A percentile compares a stretch with the other conserved stretches of the same genome.
Evolutionary conservation across 306 rosid species (phyloP).

Genomic region (Trichosanthes truncata): DNA sequence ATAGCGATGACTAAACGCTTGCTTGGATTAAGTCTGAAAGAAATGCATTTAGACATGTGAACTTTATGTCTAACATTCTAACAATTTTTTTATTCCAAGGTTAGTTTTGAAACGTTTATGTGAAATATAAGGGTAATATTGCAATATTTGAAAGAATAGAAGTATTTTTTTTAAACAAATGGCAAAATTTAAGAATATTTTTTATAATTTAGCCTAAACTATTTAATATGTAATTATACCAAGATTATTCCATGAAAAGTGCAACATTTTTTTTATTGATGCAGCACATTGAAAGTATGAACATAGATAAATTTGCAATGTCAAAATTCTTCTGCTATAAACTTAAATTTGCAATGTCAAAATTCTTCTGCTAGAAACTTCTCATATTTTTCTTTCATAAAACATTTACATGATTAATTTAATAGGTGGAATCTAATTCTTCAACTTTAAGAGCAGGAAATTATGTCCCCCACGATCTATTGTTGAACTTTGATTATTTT

Average conservation of each 20-base stretch:
- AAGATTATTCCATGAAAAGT: too few relatives aligned
- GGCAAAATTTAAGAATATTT: too few relatives aligned
- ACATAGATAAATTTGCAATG: not conserved
- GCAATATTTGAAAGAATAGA: too few relatives aligned
- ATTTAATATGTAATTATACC: not conserved
- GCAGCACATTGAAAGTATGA: not conserved
- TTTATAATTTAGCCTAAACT: not conserved
- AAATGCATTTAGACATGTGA: too few relatives aligned
- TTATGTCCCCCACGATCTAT: not conserved
- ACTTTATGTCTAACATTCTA: too few relatives aligned
- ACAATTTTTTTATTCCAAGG: too few relatives aligned
- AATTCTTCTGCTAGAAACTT: not conserved
- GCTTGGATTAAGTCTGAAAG: too few relatives aligned
- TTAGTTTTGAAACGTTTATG: too few relatives aligned
- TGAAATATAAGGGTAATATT: too few relatives aligned
- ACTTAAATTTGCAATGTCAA: too few relatives aligned
- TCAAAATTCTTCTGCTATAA: not conserved
- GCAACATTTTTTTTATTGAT: not conserved
- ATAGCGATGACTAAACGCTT: too few relatives aligned
- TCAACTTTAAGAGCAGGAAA: not conserved
- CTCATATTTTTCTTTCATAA: not conserved
- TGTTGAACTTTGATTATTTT: not conserved
- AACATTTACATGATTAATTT: not conserved
- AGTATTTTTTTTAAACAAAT: too few relatives aligned
- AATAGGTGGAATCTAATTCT: not conserved